Base-by-base conservation (phyloP, 441 rosid species). In the Sinapis alba region DNA sequence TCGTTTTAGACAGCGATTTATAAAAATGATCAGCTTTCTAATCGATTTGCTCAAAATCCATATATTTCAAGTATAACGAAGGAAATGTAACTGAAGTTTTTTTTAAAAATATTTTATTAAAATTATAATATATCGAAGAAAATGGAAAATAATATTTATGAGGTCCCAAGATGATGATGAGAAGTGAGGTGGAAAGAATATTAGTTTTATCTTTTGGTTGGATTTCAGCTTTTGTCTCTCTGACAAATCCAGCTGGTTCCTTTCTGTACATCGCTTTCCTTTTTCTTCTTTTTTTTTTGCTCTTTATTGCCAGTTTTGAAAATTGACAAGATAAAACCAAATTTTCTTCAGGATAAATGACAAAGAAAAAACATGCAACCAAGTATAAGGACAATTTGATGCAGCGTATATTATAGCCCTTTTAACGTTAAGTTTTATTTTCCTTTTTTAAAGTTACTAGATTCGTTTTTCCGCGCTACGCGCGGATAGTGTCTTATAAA, bases 181-280 rank as follows among this genome's bases (percentile, higher is more conserved):
- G 41, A n/a, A 45, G 21, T 74, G 72, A 66, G 65, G 63, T 62
- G 60, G 66, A 26, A 58, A 23, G 43, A 60, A 60, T 71, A 70
- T 71, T 71, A 47, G 80, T 66, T 61, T 61, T 62, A 72, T 72
- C 59, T 51, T 66, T 77, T 50, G 15, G 74, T 68, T 72, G 76
- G 73, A 16, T 45, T 47, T 78, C 69, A 78, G 73, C 73, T 78
- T 71, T 78, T 78, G 77, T 68, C 74, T 72, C 73, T 72, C 78
- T 72, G 70, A 72, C 74, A 60, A 11, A 4, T 26, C 78, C 78
- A 78, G 78, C 81, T 78, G 78, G 59, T 53, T 67, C 68, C 81
- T 78, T 67, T 78, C 70, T 78, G 78, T 78, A 53, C 61, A 36
- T 61, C 41, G 56, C 23, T 51, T 72, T 72, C 73, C 36, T 57